Percentiles rank a stretch among this genome's conserved stretches.
Evolutionary conservation across 2,329 filamentous ascomycete genomes (phyloP).

Genomic region (Diaporthe citriasiana): DNA sequence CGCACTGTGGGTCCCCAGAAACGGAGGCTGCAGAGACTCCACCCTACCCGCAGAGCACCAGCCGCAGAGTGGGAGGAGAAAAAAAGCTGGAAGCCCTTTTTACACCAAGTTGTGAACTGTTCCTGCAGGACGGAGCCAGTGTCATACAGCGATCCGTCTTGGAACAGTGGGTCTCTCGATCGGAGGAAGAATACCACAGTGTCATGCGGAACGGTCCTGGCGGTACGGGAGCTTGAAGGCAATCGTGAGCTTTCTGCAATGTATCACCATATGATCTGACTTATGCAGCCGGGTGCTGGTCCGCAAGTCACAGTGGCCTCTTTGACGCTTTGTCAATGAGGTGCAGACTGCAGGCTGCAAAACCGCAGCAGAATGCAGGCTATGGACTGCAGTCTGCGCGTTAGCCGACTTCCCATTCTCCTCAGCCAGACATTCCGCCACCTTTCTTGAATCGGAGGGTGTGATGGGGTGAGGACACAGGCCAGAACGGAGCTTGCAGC

Average conservation of each 20-base stretch:
- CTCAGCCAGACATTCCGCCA: neutral
- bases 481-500: slow-evolving; percentile 14
- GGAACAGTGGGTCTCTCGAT: slow-evolving; percentile 14
- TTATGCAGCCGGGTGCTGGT: slow-evolving; percentile 4
- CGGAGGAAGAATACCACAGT: slow-evolving; percentile 22
- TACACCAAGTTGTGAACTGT: neutral
- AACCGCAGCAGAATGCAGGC: neutral
- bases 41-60: slow-evolving; percentile 1
- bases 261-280: slow-evolving; percentile 29
- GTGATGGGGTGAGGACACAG: slow-evolving; percentile 26
- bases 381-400: neutral
- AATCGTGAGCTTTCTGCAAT: slow-evolving; percentile 1
- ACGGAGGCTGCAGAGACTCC: slow-evolving; percentile 8
- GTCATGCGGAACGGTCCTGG: slow-evolving; percentile 30
- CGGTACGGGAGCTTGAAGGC: slow-evolving; percentile 15
- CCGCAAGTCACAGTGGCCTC: slow-evolving; percentile 1
- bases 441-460: slow-evolving; percentile 18
- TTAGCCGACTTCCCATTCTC: neutral
- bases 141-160: slow-evolving; percentile 14
- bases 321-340: slow-evolving; percentile 15
- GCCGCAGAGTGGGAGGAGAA: too few species aligned
- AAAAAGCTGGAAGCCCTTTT: neutral
- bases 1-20: slow-evolving; percentile 30
- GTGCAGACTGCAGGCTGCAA: slow-evolving; percentile 5
- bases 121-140: slow-evolving; percentile 19